Percentiles rank a stretch among this genome's conserved stretches.
phyloP scores from a whole-genome alignment of 2,329 filamentous ascomycete species.

The Samsoniella hepiali region DNA sequence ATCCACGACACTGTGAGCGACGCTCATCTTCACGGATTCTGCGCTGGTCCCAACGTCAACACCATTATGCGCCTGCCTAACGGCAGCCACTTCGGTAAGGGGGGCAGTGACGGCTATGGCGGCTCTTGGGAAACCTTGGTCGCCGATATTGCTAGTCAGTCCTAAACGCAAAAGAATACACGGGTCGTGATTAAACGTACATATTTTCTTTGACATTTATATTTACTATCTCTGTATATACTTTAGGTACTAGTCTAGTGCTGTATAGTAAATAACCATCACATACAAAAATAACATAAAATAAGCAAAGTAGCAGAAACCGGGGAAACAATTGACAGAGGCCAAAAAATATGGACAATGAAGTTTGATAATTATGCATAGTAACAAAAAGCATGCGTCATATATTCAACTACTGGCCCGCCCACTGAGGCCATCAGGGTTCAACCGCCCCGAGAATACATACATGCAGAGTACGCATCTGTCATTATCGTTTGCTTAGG shows the following conservation, averaged over 20 bases:
- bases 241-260: not conserved
- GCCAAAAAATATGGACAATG: not conserved
- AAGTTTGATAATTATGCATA: not conserved
- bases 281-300: not conserved
- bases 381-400: not conserved
- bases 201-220: not conserved
- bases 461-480: not conserved
- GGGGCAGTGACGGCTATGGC: conserved; percentile 19
- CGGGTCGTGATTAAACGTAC: not conserved
- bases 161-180: conserved; percentile 1
- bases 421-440: conserved; percentile 1
- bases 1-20: conserved; percentile 19
- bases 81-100: conserved; percentile 21
- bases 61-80: conserved; percentile 21
- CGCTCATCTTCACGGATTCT: conserved; percentile 21
- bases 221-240: not conserved
- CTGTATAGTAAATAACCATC: not conserved
- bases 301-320: not conserved
- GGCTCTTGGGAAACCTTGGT: conserved; percentile 23
- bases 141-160: conserved; percentile 22
- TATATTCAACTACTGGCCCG: not conserved
- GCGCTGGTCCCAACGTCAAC: conserved; percentile 20
- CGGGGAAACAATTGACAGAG: not conserved
- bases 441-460: not conserved
- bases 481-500: conserved; percentile 2